These are phyloP conservation scores for Lentinula sp. DNA, from an alignment of 768 basidiomycete genomes.

Conservation along the genomic window DNA sequence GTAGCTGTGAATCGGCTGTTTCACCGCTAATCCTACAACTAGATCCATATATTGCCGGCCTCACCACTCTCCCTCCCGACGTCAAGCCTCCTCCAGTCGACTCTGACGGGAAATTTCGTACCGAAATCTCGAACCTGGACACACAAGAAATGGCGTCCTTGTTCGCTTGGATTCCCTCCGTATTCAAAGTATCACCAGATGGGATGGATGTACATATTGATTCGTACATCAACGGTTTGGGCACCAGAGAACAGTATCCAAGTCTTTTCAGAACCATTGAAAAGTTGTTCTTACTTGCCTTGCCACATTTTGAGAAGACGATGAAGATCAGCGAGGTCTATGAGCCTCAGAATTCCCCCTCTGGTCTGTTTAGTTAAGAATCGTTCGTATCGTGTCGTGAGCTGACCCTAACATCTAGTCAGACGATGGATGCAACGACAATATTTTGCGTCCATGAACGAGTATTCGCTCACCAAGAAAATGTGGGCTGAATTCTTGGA, in stretches of 20 bases:
- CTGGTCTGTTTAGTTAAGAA: background rate
- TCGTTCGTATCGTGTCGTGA: background rate
- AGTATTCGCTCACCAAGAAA: background rate
- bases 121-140: background rate
- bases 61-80: background rate
- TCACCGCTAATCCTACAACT: background rate
- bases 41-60: constrained; percentile 9
- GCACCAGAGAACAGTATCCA: constrained; percentile 9
- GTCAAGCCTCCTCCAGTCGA: background rate
- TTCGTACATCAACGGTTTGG: constrained; percentile 14
- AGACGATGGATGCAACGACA: background rate
- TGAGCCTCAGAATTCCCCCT: background rate
- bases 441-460: background rate
- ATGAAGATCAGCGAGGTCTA: background rate
- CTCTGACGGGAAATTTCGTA: background rate
- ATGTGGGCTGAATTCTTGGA: background rate
- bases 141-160: background rate
- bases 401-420: background rate
- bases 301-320: constrained; percentile 12
- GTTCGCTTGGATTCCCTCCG: constrained; percentile 12
- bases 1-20: background rate
- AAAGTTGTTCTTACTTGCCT: constrained; percentile 9
- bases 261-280: constrained; percentile 10
- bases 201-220: constrained; percentile 11
- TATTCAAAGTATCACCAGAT: constrained; percentile 10